phyloP scores from a whole-genome alignment of 306 rosid genomes.

The Prunus dulcis region DNA sequence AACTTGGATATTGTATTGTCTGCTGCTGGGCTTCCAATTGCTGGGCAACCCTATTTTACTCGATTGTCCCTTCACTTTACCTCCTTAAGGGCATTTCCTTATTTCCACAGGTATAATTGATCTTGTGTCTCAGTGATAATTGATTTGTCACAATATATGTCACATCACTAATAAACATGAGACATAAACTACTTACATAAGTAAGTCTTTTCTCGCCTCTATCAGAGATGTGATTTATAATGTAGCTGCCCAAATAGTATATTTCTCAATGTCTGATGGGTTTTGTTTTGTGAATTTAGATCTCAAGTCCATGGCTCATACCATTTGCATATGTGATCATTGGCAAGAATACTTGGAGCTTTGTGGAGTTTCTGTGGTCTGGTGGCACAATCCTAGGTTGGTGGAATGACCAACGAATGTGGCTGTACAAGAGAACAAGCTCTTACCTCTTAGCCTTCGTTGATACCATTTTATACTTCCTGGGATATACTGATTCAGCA shows the following conservation, averaged over 20 bases:
- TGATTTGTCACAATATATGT: background rate
- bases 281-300: constrained; percentile 34
- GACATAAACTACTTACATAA: too few relatives aligned
- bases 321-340: constrained; percentile 58
- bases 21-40: constrained; percentile 53
- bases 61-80: constrained; percentile 53
- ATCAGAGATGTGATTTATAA: too few relatives aligned
- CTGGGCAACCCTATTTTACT: constrained; percentile 49
- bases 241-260: too few relatives aligned
- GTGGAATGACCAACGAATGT: constrained; percentile 29
- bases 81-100: constrained; percentile 55
- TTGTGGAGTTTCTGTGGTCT: constrained; percentile 40
- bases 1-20: constrained; percentile 40
- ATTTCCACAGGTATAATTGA: constrained; percentile 41
- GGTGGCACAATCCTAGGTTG: too few relatives aligned
- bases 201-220: too few relatives aligned
- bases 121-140: background rate
- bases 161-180: too few relatives aligned
- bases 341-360: constrained; percentile 34
- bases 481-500: constrained; percentile 39
- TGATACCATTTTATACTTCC: constrained; percentile 40
- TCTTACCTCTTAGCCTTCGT: constrained; percentile 51
- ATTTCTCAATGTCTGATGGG: background rate
- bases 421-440: constrained; percentile 60
- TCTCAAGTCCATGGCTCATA: constrained; percentile 56